A percentile compares a stretch with the other conserved stretches of the same genome.
Conservation (phyloP, 2,329 filamentous ascomycete species). For the Colletotrichum plurivorum region DNA sequence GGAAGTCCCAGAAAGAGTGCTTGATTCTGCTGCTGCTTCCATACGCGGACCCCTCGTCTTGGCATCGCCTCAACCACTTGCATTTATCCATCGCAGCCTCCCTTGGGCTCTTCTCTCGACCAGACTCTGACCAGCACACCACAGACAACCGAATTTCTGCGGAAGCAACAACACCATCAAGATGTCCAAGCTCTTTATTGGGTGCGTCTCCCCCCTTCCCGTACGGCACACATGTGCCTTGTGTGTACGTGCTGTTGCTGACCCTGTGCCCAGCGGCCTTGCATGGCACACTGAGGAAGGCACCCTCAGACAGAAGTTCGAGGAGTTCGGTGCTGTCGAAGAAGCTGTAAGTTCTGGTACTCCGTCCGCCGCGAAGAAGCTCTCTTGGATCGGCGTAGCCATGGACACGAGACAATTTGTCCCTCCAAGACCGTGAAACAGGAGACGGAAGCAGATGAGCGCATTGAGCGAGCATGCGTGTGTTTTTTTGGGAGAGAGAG, state of each 20-base stretch:
- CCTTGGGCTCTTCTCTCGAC: slow-evolving; percentile 15
- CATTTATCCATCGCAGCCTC: slow-evolving; percentile 37
- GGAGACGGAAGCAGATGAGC: background rate
- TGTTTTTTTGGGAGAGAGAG: slow-evolving; percentile 16
- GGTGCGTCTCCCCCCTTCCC: slow-evolving; percentile 69
- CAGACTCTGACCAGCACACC: slow-evolving; percentile 21
- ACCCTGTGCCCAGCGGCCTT: slow-evolving; percentile 77
- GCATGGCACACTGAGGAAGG: slow-evolving; percentile 97
- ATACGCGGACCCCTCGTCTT: slow-evolving; percentile 25
- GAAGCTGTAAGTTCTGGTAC: slow-evolving; percentile 83
- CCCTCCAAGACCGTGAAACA: slow-evolving; percentile 6
- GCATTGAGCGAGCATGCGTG: background rate
- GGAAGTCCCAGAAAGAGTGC: slow-evolving; percentile 28
- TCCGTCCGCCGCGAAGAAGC: slow-evolving; percentile 33
- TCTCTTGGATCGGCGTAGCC: slow-evolving; percentile 22
- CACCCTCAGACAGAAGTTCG: slow-evolving; percentile 90
- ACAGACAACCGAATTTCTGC: slow-evolving; percentile 24
- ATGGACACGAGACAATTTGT: slow-evolving; percentile 24
- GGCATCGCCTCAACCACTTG: slow-evolving; percentile 33
- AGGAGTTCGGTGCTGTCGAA: slow-evolving; percentile 90
- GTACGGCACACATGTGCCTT: slow-evolving; percentile 10
- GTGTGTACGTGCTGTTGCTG: slow-evolving; percentile 12
- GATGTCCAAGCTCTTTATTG: slow-evolving; percentile 97
- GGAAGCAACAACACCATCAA: slow-evolving; percentile 45
- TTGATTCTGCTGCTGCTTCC: slow-evolving; percentile 19